Base-by-base conservation (phyloP, 441 rosid species). In the Melastoma candidum region DNA sequence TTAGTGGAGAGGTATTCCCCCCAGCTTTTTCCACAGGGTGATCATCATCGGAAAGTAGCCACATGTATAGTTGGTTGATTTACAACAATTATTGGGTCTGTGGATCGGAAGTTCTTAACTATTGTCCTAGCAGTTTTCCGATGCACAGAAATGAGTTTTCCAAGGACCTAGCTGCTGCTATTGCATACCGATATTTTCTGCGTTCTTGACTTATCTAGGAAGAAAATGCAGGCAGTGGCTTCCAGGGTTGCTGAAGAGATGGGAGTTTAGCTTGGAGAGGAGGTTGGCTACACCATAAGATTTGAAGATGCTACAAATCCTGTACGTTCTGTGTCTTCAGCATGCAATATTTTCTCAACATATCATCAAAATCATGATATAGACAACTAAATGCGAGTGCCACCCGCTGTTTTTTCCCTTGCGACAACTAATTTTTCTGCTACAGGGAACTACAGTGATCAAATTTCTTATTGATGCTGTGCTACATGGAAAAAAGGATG, bases 161-260 rank as follows among this genome's bases (percentile, higher is more conserved):
- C 22, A 17, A 17, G 22, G 22, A 17, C 22, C 22, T 29, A 29
- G 36, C 1, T 29, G 36, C 36, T 3, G 7, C 5, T 7, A 29
- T 7, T 3, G 36, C 3, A 29, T 29, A 3, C 3, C 7, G 36
- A 7, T 29, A 17, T 17, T 29, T 29, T 29, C 36, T 3, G 36
- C 36, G 36, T 29, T 29, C 3, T 29, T 29, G 36, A 29, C 36
- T 29, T 29, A 3, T 29, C 3, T 54, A 53, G 29, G 26, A 41
- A 48, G 52, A 44, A 63, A 68, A 36, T n/a, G 3, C 74, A 93
- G 98, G 79, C 99, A 59, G 99, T 93, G 70, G 79, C 99, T 44
- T 76, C 93, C 17, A 83, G 99, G 75, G 99, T 89, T 66, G 93
- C 99, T 53, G 96, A 89, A 67, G 99, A 89, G 72, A 78, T 86